Conservation (phyloP, 345 rosid species). For the Syzygium jambos region DNA sequence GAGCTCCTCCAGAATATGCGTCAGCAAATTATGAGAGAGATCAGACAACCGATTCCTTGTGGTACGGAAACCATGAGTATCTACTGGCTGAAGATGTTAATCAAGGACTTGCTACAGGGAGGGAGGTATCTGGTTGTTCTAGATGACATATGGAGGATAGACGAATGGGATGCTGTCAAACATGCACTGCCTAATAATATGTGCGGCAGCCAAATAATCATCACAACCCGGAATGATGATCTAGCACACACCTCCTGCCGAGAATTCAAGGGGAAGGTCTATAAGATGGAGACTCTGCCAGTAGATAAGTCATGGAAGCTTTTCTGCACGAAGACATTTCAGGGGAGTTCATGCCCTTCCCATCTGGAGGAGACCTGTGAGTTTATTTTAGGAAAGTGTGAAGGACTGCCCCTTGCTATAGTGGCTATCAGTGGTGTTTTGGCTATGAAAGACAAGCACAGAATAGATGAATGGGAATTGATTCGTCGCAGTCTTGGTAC, state of each 20-base stretch:
- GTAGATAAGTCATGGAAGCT: constrained; percentile 18
- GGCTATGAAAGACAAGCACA: constrained; percentile 17
- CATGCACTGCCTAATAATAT: constrained; percentile 16
- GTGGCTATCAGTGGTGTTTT: constrained; percentile 38
- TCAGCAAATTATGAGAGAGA: constrained; percentile 7
- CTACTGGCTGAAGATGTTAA: background rate
- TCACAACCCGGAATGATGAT: constrained; percentile 24
- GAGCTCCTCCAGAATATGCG: constrained; percentile 3
- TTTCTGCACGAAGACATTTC: constrained; percentile 24
- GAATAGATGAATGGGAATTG: constrained; percentile 25
- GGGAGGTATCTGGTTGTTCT: constrained; percentile 25
- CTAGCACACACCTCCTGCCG: constrained; percentile 4
- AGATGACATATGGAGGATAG: constrained; percentile 16
- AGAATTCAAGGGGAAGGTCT: constrained; percentile 15
- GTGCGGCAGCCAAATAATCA: constrained; percentile 17
- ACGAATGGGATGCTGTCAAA: constrained; percentile 23
- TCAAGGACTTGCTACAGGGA: constrained; percentile 4
- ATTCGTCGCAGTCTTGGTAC: constrained; percentile 13
- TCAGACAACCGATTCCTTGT: background rate
- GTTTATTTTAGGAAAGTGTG: constrained; percentile 18
- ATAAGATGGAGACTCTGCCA: constrained; percentile 16
- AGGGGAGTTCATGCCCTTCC: constrained; percentile 17
- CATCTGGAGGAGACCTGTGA: constrained; percentile 12
- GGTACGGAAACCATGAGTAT: background rate
- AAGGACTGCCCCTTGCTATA: constrained; percentile 32